phyloP scores from a whole-genome alignment of 208 protist species.

The Leishmania arabica region DNA sequence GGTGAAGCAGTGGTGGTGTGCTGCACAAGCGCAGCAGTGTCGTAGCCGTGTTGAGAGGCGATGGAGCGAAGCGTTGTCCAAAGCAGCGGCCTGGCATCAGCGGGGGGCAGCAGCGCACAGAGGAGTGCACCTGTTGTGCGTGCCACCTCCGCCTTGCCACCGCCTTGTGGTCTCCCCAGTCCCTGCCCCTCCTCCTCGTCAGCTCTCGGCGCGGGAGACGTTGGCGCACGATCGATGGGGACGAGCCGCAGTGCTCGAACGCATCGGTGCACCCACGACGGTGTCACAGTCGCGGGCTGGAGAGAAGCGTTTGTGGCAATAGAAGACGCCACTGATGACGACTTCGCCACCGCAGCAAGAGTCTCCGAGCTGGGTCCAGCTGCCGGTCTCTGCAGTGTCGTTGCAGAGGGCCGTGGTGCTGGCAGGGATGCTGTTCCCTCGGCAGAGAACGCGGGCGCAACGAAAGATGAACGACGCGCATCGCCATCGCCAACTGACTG shows the following conservation, averaged over 20 bases:
- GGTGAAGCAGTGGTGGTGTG: not conserved
- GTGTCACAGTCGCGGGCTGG: slow-evolving; percentile 16
- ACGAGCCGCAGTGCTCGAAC: slow-evolving; percentile 32
- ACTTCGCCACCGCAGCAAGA: not conserved
- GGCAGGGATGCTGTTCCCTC: not conserved
- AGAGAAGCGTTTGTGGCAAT: not conserved
- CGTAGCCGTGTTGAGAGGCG: slow-evolving; percentile 40
- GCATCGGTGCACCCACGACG: slow-evolving; percentile 26
- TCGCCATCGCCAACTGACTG: not conserved
- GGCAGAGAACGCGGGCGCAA: not conserved
- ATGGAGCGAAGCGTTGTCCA: slow-evolving; percentile 43
- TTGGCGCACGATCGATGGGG: slow-evolving; percentile 5
- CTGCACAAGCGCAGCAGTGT: slow-evolving; percentile 16
- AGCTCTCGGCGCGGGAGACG: not conserved
- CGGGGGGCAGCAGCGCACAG: slow-evolving; percentile 41
- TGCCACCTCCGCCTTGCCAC: slow-evolving; percentile 5
- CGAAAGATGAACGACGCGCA: not conserved
- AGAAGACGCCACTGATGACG: not conserved
- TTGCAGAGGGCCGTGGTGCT: not conserved
- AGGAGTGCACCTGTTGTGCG: slow-evolving; percentile 33
- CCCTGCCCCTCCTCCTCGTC: not conserved
- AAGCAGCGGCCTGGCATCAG: slow-evolving; percentile 42
- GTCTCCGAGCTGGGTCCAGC: not conserved
- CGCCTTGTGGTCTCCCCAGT: not conserved
- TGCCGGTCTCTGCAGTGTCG: not conserved